A percentile compares a stretch with the other conserved stretches of the same genome.
phyloP scores from a whole-genome alignment of 1,284 basidiomycete species.

The Cryptococcus sp. region DNA sequence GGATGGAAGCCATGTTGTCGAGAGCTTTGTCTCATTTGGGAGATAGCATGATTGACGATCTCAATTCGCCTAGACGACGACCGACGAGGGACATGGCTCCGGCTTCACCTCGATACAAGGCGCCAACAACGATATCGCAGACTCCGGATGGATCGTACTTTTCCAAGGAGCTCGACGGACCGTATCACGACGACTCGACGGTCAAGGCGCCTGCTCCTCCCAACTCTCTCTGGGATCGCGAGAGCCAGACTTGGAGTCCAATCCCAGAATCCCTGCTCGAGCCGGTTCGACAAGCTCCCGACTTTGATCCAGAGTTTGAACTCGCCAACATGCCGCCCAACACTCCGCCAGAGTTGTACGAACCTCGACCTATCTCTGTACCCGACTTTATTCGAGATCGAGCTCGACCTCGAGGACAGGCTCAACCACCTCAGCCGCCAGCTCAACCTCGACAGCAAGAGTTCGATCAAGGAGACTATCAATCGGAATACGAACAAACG shows the following conservation, averaged over 20 bases:
- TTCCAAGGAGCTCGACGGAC: constrained; percentile 17
- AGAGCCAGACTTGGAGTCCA: constrained; percentile 8
- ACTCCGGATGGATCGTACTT: constrained; percentile 34
- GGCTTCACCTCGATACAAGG: background rate
- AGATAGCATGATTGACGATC: constrained; percentile 23
- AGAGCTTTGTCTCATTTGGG: constrained; percentile 28
- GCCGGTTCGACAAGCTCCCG: constrained; percentile 17
- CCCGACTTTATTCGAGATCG: background rate
- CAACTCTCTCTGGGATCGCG: constrained; percentile 23
- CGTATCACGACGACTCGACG: constrained; percentile 30
- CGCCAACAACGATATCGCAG: constrained; percentile 6
- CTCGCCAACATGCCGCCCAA: constrained; percentile 36
- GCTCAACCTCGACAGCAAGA: background rate
- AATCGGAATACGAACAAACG: background rate
- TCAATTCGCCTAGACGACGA: background rate
- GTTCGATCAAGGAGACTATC: background rate
- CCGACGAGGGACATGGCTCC: background rate
- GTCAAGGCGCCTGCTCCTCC: constrained; percentile 26
- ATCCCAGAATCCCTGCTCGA: constrained; percentile 32
- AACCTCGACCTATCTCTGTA: background rate
- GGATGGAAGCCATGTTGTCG: constrained; percentile 36
- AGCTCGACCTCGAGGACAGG: constrained; percentile 19
- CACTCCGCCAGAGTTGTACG: constrained; percentile 28
- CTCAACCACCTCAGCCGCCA: constrained; percentile 27
- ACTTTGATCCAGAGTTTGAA: constrained; percentile 36